Conservation (phyloP, 1,139 yeast genomes). For the Suhomyces ambrosiae region DNA sequence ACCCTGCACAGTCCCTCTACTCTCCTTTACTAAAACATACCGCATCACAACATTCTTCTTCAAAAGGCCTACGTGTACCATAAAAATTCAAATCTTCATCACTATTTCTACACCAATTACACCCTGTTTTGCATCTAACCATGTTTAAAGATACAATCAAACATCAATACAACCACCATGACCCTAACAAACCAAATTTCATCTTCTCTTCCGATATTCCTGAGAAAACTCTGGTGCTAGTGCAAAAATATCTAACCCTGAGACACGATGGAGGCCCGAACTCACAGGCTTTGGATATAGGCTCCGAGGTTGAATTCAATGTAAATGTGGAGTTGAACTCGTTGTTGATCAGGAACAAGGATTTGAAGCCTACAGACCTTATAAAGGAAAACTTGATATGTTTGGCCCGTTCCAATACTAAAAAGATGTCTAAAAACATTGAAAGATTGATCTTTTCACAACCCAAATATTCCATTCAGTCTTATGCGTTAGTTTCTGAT, state of each 20-base stretch:
- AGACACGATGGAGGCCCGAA: slow-evolving; percentile 1
- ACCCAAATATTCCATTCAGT: slow-evolving; percentile 8
- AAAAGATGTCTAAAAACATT: slow-evolving; percentile 8
- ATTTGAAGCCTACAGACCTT: slow-evolving; percentile 35
- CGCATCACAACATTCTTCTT: not conserved
- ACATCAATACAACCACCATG: slow-evolving; percentile 18
- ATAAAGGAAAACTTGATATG: slow-evolving; percentile 38
- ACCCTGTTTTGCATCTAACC: not conserved
- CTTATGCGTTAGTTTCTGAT: slow-evolving; percentile 11
- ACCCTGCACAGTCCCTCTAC: not conserved
- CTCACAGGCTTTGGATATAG: slow-evolving; percentile 3
- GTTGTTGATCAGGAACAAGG: slow-evolving; percentile 32
- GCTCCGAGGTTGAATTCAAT: slow-evolving; percentile 22
- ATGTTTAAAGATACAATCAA: slow-evolving; percentile 10
- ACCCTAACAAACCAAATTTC: slow-evolving; percentile 42
- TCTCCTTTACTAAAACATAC: not conserved
- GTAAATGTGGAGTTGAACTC: slow-evolving; percentile 42
- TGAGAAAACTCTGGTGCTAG: slow-evolving; percentile 20
- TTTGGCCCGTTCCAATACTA: slow-evolving; percentile 29
- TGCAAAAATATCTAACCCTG: slow-evolving; percentile 8
- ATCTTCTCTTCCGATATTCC: slow-evolving; percentile 43
- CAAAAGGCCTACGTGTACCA: too few species aligned
- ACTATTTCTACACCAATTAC: not conserved
- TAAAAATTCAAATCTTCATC: too few species aligned
- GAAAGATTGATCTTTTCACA: slow-evolving; percentile 13